phyloP scores from a whole-genome alignment of 495 filamentous ascomycete species.

The Neurospora sp. region DNA sequence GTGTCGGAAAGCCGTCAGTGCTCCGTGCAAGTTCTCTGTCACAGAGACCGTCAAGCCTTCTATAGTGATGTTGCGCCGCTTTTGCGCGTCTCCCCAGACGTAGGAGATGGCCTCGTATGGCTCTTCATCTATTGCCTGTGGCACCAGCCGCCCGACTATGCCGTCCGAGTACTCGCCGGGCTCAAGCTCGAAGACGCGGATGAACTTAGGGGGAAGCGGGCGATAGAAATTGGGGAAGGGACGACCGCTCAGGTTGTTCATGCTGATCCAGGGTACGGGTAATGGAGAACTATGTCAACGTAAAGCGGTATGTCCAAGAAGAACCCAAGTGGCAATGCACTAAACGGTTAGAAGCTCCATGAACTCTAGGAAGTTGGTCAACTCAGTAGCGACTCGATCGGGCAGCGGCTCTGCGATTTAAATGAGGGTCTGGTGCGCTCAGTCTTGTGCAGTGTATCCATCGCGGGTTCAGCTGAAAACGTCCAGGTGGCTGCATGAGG shows the following conservation, averaged over 20 bases:
- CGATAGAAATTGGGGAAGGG: constrained; percentile 2
- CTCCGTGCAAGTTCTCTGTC: constrained; percentile 11
- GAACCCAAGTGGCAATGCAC: background rate
- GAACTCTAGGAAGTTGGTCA: background rate
- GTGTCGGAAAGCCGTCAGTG: constrained; percentile 9
- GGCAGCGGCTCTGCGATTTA: background rate
- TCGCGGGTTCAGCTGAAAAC: background rate
- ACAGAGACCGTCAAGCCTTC: constrained; percentile 13
- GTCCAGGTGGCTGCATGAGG: background rate
- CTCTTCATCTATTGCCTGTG: constrained; percentile 7
- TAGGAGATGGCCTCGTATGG: constrained; percentile 27
- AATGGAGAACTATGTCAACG: background rate
- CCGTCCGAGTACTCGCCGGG: constrained; percentile 3
- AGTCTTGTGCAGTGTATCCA: background rate
- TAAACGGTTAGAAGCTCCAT: background rate
- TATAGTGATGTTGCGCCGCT: constrained; percentile 4
- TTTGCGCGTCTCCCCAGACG: constrained; percentile 18
- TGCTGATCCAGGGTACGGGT: background rate
- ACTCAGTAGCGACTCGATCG: background rate
- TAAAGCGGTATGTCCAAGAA: background rate
- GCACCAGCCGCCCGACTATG: constrained; percentile 6
- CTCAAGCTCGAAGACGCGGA: constrained; percentile 12
- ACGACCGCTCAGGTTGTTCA: background rate
- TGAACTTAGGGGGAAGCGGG: constrained; percentile 1
- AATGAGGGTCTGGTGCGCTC: background rate